These are phyloP conservation scores for Platanthera zijinensis DNA, from an alignment of 106 monocot species.

Conservation along the genomic window DNA sequence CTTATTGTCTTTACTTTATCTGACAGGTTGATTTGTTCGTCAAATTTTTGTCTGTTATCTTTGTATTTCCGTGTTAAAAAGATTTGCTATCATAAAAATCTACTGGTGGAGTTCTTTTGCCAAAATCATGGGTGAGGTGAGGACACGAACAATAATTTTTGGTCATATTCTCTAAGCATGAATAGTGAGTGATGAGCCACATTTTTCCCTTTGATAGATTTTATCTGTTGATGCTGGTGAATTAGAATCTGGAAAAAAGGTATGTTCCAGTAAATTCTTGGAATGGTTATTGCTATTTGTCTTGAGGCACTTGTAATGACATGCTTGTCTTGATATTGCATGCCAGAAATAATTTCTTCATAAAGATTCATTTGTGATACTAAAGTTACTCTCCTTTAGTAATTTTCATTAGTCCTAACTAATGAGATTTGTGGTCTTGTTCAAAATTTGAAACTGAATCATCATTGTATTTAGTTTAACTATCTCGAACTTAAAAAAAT, in stretches of 20 bases:
- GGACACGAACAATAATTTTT: conserved; percentile 6
- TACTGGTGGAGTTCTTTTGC: conserved; percentile 82
- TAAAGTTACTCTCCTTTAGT: not conserved
- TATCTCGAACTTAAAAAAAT: no score
- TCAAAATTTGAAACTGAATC: no score
- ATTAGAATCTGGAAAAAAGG: conserved; percentile 84
- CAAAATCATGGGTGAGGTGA: conserved; percentile 98
- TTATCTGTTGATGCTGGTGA: conserved; percentile 64
- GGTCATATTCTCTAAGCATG: not conserved
- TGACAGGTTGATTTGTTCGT: not conserved
- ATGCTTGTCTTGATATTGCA: not conserved
- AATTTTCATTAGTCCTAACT: no score
- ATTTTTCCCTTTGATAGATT: conserved; percentile 23
- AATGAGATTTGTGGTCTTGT: no score
- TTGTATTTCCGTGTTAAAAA: not conserved
- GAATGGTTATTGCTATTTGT: not conserved
- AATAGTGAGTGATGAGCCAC: not conserved
- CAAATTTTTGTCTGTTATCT: not conserved
- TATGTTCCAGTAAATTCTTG: conserved; percentile 7
- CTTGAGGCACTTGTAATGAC: not conserved
- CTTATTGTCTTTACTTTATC: not conserved
- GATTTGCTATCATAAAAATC: conserved; percentile 47
- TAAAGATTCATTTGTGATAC: not conserved
- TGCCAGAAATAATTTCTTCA: not conserved
- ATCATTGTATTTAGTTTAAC: no score